Evolutionary conservation across 2,329 filamentous ascomycete species (phyloP).

Genomic region (Colletotrichum navitas): DNA sequence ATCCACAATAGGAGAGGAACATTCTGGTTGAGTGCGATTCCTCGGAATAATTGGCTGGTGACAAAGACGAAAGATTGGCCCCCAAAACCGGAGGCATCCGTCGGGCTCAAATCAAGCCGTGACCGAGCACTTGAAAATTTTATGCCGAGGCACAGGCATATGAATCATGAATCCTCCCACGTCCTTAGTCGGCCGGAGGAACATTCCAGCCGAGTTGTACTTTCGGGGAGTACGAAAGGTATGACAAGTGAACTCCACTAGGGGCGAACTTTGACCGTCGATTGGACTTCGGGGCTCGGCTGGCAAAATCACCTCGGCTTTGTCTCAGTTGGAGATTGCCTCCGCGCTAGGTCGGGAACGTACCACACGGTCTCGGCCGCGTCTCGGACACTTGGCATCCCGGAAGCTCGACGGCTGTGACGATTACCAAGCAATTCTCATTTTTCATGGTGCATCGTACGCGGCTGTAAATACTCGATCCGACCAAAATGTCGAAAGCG

Average conservation of each 20-base stretch:
- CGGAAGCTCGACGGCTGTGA: too few relatives aligned
- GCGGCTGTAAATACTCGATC: too few relatives aligned
- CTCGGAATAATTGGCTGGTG: background rate
- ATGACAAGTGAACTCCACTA: background rate
- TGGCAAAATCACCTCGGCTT: background rate
- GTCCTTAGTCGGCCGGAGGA: slow-evolving; percentile 1
- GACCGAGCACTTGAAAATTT: background rate
- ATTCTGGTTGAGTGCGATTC: background rate
- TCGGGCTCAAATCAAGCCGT: slow-evolving; percentile 16
- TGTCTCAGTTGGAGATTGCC: background rate
- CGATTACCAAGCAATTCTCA: too few relatives aligned
- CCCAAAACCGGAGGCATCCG: background rate
- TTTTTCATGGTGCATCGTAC: too few relatives aligned
- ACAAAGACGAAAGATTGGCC: slow-evolving; percentile 15
- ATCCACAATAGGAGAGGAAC: slow-evolving; percentile 16
- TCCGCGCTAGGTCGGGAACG: background rate
- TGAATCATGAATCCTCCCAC: background rate
- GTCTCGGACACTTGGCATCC: too few relatives aligned
- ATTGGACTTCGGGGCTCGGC: background rate
- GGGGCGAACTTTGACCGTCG: background rate
- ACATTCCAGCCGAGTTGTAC: slow-evolving; percentile 14
- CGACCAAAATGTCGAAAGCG: too few relatives aligned
- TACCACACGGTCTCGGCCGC: too few relatives aligned
- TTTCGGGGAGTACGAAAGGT: background rate
- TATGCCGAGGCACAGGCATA: slow-evolving; percentile 19